Evolutionary conservation across 768 basidiomycete genomes (phyloP), one percentile per base, ranked within the genome.

Genomic region (Boletus eberwhitei): DNA sequence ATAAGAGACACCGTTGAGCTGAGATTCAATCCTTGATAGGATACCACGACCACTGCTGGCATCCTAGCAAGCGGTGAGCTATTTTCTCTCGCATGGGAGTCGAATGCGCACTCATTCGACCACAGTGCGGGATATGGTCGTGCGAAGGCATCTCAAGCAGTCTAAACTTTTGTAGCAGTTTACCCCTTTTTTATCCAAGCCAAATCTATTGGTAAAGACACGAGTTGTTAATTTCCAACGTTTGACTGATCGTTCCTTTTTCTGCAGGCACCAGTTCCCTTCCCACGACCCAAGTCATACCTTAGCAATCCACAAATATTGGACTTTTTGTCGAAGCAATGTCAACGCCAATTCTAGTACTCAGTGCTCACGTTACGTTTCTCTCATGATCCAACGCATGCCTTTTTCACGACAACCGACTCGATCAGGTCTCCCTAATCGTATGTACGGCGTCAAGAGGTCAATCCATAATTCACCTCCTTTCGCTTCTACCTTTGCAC

Each of bases 61-160:
- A 90, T 90, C 52, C 85, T 90, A 40, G 85, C 86, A 5, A 87
- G 86, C 58, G 87, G 87, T 88, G 49, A 57, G 85, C 14, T 14
- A 31, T 26, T 45, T 42, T 48, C 22, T 36, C 41, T 48, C 37
- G 45, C 55, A 11, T 26, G 34, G 8, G 51, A 39, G 40, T 35
- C 7, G 14, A 38, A n/a, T 26, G 34, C 39, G 4, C 55, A 12
- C 45, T 59, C 48, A 64, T 37, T 17, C 29, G 52, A 41, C 50
- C 26, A 44, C 61, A 88, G 88, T 90, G 47, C 79, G 87, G 37
- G 88, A 90, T 64, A 90, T 89, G 87, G 87, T 90, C 46, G 82
- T 89, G 36, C 83, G 88, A 42, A 84, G 88, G 61, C 86, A 90
- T 62, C 76, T 90, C 26, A 86, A 84, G 58, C 85, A 86, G 61